Conservation (phyloP, 257 asterid species). For the Linderniella brevidens region DNA sequence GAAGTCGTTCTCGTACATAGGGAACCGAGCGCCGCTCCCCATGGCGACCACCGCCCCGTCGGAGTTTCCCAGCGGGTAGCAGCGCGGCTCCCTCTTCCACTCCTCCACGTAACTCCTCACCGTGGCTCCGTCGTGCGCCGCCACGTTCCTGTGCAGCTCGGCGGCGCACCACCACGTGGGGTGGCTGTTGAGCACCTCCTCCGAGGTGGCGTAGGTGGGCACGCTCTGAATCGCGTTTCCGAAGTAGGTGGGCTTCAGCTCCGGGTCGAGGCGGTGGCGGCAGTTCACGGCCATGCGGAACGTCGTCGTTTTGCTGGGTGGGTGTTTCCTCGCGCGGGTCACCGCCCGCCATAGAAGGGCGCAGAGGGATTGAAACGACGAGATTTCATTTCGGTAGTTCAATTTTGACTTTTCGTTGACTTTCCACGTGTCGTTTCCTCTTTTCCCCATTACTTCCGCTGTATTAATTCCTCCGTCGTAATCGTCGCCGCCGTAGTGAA, state of each 20-base stretch:
- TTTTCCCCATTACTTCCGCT: conserved; percentile 42
- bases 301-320: conserved; percentile 26
- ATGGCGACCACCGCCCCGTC: conserved; percentile 40
- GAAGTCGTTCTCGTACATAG: conserved; percentile 33
- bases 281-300: conserved; percentile 52
- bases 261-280: conserved; percentile 49
- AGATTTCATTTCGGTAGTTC: conserved; percentile 17
- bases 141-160: conserved; percentile 27
- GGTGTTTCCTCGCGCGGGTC: conserved; percentile 39
- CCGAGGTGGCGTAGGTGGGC: conserved; percentile 31
- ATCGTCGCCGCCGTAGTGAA: no score
- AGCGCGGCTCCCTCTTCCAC: conserved; percentile 37
- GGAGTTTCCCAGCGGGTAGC: conserved; percentile 43
- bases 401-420: conserved; percentile 10
- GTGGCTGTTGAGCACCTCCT: conserved; percentile 20
- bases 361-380: conserved; percentile 48
- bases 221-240: conserved; percentile 60
- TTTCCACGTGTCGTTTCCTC: conserved; percentile 26
- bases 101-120: conserved; percentile 25
- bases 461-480: conserved; percentile 13
- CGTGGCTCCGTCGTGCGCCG: conserved; percentile 24
- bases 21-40: conserved; percentile 37
- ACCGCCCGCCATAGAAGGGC: conserved; percentile 46
- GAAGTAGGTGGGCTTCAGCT: conserved; percentile 33
- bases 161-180: conserved; percentile 36